phyloP scores from a whole-genome alignment of 352 stramenopile species.

The Paralagenidium karlingii region DNA sequence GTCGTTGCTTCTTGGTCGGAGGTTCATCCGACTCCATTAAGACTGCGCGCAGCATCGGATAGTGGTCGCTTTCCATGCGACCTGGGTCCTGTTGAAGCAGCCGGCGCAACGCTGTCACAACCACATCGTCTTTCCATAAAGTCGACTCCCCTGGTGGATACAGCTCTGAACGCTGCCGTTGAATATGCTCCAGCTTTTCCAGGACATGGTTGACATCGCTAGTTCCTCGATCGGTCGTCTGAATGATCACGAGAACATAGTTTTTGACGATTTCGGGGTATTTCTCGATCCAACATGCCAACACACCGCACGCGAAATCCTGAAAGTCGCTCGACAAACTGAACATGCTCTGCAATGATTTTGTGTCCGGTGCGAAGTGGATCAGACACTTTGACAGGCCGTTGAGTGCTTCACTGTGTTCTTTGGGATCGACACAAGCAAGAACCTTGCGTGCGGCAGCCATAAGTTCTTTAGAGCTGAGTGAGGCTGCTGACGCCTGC shows the following conservation, averaged over 20 bases:
- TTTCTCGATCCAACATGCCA: conserved; percentile 61
- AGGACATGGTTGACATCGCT: conserved; percentile 45
- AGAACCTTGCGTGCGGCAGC: conserved; percentile 64
- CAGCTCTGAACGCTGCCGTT: conserved; percentile 15
- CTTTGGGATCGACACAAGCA: conserved; percentile 52
- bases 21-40: background rate
- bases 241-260: conserved; percentile 34
- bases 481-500: conserved; percentile 19
- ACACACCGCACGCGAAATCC: conserved; percentile 47
- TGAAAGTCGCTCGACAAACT: conserved; percentile 52
- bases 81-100: conserved; percentile 10
- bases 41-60: conserved; percentile 12
- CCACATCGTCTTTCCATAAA: conserved; percentile 31
- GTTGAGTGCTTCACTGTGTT: conserved; percentile 58
- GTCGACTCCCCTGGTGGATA: conserved; percentile 6
- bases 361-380: conserved; percentile 48
- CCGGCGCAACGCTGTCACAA: conserved; percentile 20
- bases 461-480: conserved; percentile 34
- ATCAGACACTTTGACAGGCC: conserved; percentile 66
- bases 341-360: conserved; percentile 60
- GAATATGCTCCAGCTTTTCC: conserved; percentile 45
- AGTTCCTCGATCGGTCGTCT: conserved; percentile 14
- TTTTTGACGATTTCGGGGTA: conserved; percentile 40
- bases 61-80: conserved; percentile 9
- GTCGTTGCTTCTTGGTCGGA: background rate